Evolutionary conservation across 108 stramenopile genomes (phyloP), one percentile per base, ranked within the genome.

Genomic region (Nannochloropsis oceanica): DNA sequence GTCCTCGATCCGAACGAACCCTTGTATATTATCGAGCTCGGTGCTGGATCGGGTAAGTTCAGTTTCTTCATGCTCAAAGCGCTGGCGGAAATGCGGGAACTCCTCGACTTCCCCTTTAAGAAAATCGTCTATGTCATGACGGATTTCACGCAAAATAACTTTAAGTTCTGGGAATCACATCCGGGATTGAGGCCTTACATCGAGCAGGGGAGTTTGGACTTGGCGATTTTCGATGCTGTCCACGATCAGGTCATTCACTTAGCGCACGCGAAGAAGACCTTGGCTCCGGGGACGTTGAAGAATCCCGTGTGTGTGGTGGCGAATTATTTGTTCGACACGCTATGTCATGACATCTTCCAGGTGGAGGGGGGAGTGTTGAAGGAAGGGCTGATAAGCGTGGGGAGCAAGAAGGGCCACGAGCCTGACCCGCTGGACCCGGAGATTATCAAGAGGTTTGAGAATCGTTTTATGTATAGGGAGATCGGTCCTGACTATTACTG

Each of bases 41-140:
- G 93, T 11, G 85, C 92, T 0, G 93, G 93, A 8, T 83, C 87
- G 3, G 93, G 93, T 20, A 93, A 93, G 80, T 93, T 94, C 83
- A 91, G 90, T 34, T 94, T 91, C 79, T 93, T 94, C 44, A 91
- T 94, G 91, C 87, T 94, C 26, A 91, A 93, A 84, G 91, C 91
- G 18, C 42, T 91, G 83, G 89, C 87, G 27, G 90, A 91, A 81
- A 91, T 91, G 91, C 80, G 81, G 85, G 91, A 91, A 43, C 83
- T 91, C 20, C 42, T 90, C 50, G 90, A 90, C 73, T 93, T 93
- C 79, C 92, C 92, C 14, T 80, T 89, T 25, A 83, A 87, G 26
- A 92, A 92, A 44, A 90, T 93, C 20, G 92, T 93, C 43, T 93
- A 92, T 87, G 93, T 94, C 0, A 92, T 94, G 90, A 93, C 93